These are phyloP conservation scores for Cladosporium velox DNA, from an alignment of 2,329 filamentous ascomycete genomes.

Conservation along the genomic window DNA sequence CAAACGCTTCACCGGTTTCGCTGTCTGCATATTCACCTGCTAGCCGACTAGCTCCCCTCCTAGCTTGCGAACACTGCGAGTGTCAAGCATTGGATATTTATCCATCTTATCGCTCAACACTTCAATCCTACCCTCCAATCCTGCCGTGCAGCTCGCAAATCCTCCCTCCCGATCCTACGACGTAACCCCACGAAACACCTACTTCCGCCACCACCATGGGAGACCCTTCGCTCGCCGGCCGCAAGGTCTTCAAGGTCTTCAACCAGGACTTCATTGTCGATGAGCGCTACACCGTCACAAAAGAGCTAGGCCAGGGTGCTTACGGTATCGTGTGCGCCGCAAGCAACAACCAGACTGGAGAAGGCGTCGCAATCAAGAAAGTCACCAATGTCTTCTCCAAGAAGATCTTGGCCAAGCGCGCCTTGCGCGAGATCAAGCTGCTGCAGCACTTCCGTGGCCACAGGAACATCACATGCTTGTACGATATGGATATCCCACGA, in stretches of 20 bases:
- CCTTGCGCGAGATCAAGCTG: constrained; percentile 96
- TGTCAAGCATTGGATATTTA: background rate
- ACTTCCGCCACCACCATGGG: constrained; percentile 52
- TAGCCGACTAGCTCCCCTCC: background rate
- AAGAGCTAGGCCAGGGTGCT: constrained; percentile 96
- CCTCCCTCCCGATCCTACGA: constrained; percentile 23
- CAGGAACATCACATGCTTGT: constrained; percentile 85
- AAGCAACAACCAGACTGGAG: constrained; percentile 83
- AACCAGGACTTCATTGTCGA: constrained; percentile 99
- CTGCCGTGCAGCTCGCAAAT: background rate
- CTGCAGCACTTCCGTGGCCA: constrained; percentile 87
- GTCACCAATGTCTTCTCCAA: constrained; percentile 99
- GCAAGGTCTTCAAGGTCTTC: constrained; percentile 99
- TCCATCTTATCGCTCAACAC: background rate
- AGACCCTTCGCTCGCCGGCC: constrained; percentile 59
- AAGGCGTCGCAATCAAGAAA: constrained; percentile 98
- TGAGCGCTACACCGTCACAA: constrained; percentile 96
- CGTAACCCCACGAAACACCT: constrained; percentile 6
- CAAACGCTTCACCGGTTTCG: constrained; percentile 10
- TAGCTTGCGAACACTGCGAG: background rate
- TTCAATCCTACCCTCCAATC: background rate
- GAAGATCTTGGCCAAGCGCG: constrained; percentile 98
- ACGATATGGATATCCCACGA: constrained; percentile 98
- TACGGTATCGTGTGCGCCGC: constrained; percentile 99
- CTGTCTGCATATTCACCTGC: background rate